Evolutionary conservation across 805 yeast species (phyloP).

Genomic region (Candida khao-thaluensis): DNA sequence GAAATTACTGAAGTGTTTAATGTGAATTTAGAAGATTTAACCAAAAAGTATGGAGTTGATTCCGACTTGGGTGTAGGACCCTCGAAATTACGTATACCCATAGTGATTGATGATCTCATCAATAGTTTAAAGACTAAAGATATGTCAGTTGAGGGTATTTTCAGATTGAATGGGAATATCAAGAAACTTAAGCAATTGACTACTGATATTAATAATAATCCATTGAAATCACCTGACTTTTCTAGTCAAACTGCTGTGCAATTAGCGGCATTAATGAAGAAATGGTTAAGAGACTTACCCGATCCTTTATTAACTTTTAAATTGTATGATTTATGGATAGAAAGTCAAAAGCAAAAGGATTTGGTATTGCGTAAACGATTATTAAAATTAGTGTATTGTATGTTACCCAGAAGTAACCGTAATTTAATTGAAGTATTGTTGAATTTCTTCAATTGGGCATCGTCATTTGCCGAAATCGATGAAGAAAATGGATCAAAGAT

Average conservation of each 20-base stretch:
- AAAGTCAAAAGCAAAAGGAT: slow-evolving; percentile 56
- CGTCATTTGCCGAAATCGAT: slow-evolving; percentile 91
- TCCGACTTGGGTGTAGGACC: slow-evolving; percentile 86
- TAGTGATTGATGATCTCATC: slow-evolving; percentile 81
- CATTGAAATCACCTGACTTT: slow-evolving; percentile 68
- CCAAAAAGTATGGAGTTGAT: slow-evolving; percentile 74
- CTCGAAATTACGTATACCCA: slow-evolving; percentile 73
- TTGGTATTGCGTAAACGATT: slow-evolving; percentile 48
- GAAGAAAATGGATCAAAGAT: slow-evolving; percentile 85
- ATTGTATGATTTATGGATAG: slow-evolving; percentile 76
- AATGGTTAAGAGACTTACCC: slow-evolving; percentile 88
- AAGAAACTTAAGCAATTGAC: slow-evolving; percentile 72
- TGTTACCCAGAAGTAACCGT: slow-evolving; percentile 79
- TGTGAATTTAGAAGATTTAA: slow-evolving; percentile 64
- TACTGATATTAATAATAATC: slow-evolving; percentile 69
- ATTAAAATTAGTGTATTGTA: slow-evolving; percentile 63
- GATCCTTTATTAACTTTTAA: slow-evolving; percentile 80
- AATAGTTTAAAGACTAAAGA: slow-evolving; percentile 84
- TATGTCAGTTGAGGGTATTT: slow-evolving; percentile 93
- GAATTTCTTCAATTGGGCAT: slow-evolving; percentile 89
- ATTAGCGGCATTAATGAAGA: slow-evolving; percentile 87
- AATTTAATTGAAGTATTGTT: slow-evolving; percentile 84
- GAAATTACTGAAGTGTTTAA: slow-evolving; percentile 62
- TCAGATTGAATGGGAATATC: slow-evolving; percentile 94
- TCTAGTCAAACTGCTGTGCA: slow-evolving; percentile 82